Base-by-base conservation (phyloP, 306 rosid genomes). In the Acacia confusa region DNA sequence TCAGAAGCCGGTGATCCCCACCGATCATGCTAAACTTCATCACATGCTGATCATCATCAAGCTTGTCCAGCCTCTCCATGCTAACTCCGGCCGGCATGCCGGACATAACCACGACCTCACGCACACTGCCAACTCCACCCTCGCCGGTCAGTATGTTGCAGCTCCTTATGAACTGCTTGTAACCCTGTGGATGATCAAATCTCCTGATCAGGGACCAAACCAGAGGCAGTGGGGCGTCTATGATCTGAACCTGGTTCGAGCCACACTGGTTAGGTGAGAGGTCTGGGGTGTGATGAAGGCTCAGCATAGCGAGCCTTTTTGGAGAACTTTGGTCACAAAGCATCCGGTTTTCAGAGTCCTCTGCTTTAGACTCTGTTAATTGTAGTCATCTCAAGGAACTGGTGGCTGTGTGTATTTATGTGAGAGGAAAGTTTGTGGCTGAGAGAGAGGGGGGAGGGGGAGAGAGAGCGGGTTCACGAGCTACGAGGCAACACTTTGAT, bases 201-300 rank as follows among this genome's bases (percentile, higher is more conserved):
- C 84, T 89, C 71, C 92, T 84, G 20, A 91, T 82, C 15, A 91
- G 41, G 77, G 94, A 85, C 98, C 93, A 90, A 0, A 91, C 94
- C 20, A 80, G 30, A 14, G 82, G 76, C 8, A 90, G 82, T 1
- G 97, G 94, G 10, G 94, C 93, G 11, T 86, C 82, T 25, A 90
- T 84, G 77, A 69, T 47, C 72, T 87, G 93, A 58, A 90, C 82
- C 28, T 86, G 85, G 67, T 61, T 66, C 0, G 92, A 86, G 57
- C 91, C 78, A 78, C 97, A 93, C 86, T 88, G 94, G 78, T 84
- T 89, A 0, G 87, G 28, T 10, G 73, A 50, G 69, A 86, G 81
- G 20, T 41, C 32, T 0, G 72, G 76, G 45, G 2, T 36, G 67
- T 93, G 97, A 81, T 87, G 67, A 52, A 52, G 81, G 34, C 36